Conservation (phyloP, 306 rosid species). For the Cajanus cajan region DNA sequence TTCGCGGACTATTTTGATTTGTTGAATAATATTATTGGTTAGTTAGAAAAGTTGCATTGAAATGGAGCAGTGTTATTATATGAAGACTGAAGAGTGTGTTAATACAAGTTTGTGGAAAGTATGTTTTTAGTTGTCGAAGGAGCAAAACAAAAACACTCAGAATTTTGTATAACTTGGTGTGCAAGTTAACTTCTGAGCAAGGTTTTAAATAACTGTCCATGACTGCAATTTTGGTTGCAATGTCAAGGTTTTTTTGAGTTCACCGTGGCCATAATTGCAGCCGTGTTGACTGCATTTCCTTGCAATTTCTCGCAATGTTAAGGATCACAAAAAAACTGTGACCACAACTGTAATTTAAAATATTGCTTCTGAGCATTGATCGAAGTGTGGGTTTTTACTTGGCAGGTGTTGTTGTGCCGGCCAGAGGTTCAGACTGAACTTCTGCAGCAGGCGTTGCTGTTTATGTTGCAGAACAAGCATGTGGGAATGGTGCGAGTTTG, state of each 20-base stretch:
- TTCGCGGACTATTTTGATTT: background rate
- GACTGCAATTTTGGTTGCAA: background rate
- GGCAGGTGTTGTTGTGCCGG: conserved; percentile 70
- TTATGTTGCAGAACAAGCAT: conserved; percentile 56
- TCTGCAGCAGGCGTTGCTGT: conserved; percentile 69
- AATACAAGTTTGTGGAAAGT: conserved; percentile 1
- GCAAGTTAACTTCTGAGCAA: background rate
- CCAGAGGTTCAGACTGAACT: conserved; percentile 75
- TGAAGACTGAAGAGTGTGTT: background rate
- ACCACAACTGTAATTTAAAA: background rate
- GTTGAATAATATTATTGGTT: background rate
- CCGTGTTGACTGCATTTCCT: background rate
- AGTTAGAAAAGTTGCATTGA: background rate
- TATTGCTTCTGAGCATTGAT: background rate
- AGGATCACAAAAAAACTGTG: background rate
- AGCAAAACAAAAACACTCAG: background rate
- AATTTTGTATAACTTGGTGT: background rate
- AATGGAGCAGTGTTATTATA: background rate
- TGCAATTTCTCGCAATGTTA: background rate
- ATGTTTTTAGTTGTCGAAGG: background rate
- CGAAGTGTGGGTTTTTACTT: conserved; percentile 23
- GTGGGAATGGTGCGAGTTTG: conserved; percentile 67
- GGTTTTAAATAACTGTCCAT: background rate
- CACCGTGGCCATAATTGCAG: background rate
- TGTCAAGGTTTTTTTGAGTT: background rate